Conservation (phyloP, 2,329 filamentous ascomycete species). For the Sordariomycetes sp. region DNA sequence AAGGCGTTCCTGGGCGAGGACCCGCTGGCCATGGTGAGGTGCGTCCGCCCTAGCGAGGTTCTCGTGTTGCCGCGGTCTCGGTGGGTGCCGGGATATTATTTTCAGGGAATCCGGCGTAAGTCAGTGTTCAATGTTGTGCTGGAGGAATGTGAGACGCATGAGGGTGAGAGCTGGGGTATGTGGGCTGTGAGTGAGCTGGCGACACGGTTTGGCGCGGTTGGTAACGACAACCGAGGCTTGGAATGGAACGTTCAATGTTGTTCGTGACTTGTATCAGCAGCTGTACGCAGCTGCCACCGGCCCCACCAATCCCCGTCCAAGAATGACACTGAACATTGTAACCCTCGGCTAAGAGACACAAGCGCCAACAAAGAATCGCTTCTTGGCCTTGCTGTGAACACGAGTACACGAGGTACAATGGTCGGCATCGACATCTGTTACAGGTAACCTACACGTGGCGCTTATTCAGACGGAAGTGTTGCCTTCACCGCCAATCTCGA, state of each 20-base stretch:
- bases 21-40: background rate
- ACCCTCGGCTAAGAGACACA: background rate
- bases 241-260: background rate
- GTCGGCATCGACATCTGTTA: background rate
- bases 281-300: background rate
- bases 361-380: background rate
- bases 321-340: too few relatives aligned
- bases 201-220: background rate
- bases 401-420: background rate
- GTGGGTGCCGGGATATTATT: background rate
- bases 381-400: background rate
- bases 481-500: background rate
- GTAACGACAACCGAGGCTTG: background rate
- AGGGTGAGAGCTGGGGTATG: background rate
- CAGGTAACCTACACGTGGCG: background rate
- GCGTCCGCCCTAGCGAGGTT: background rate
- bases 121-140: background rate
- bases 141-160: background rate
- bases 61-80: background rate
- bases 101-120: background rate
- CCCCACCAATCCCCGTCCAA: background rate
- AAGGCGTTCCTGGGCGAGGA: conserved; percentile 23
- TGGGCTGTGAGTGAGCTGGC: background rate
- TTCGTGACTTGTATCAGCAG: too few relatives aligned
- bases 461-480: background rate